A percentile compares a stretch with the other conserved stretches of the same genome.
Conservation (phyloP, 805 yeast genomes). For the Candida quercuum region DNA sequence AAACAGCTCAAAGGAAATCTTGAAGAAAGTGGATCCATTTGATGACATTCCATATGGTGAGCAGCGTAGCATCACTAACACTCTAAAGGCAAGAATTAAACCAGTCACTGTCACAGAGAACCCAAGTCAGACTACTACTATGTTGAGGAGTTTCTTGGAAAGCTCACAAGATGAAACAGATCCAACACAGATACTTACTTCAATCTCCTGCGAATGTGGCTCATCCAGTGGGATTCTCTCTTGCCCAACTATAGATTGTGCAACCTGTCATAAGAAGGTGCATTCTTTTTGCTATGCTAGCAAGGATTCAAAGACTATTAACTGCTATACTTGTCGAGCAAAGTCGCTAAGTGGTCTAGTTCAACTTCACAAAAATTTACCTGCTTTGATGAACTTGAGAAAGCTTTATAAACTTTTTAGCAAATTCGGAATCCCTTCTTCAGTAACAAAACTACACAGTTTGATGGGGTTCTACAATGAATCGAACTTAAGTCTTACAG, state of each 20-base stretch:
- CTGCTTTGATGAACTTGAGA: conserved; percentile 30
- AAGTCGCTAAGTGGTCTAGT: conserved; percentile 15
- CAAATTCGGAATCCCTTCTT: conserved; percentile 18
- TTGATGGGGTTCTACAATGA: conserved; percentile 14
- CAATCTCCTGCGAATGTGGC: conserved; percentile 25
- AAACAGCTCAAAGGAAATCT: background rate
- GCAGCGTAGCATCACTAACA: background rate
- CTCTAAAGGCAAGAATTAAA: background rate
- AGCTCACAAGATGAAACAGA: conserved; percentile 18
- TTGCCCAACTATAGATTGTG: conserved; percentile 20
- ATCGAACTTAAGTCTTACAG: conserved; percentile 2
- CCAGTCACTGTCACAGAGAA: conserved; percentile 1
- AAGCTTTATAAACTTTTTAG: conserved; percentile 26
- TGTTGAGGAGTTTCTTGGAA: conserved; percentile 24
- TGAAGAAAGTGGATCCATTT: conserved; percentile 19
- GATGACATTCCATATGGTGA: conserved; percentile 4
- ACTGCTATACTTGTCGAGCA: conserved; percentile 25
- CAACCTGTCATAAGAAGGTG: conserved; percentile 24
- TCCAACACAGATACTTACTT: conserved; percentile 26
- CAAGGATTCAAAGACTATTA: conserved; percentile 13
- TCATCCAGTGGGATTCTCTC: conserved; percentile 17
- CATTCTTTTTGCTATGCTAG: conserved; percentile 35
- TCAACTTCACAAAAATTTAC: conserved; percentile 15
- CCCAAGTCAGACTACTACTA: conserved; percentile 29
- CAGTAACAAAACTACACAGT: conserved; percentile 10